Base-by-base conservation (phyloP, 169 alveolate species). In the Plasmodium adleri region DNA sequence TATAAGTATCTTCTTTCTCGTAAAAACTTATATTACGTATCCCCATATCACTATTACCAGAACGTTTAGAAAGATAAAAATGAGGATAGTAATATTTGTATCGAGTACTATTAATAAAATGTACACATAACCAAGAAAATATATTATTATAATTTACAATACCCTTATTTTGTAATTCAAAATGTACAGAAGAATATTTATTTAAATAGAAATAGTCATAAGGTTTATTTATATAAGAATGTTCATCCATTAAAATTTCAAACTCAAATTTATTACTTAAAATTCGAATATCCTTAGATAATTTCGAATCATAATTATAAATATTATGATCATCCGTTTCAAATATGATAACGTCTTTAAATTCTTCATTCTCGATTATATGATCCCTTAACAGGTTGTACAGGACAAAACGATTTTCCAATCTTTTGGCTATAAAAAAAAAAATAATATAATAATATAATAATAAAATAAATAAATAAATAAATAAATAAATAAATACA, bases 121-220 rank as follows among this genome's bases (percentile, higher is more conserved):
- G 66, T 52, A 15, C 49, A 39, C 71, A 76, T 66, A 76, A 59
- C 89, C 89, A 76, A 6, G 89, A 9, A 58, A 64, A 64, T 50
- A 76, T 47, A 59, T 64, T 64, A 47, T 63, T 49, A 45, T 49
- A 76, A 59, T 63, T 76, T 22, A 76, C 49, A n/a, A 76, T 58
- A 56, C 74, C 89, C 67, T 76, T 64, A 64, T 76, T 66, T 50
- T 76, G 89, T 28, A 76, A 68, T 56, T 76, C 89, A 32, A 76
- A 64, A 17, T 76, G 89, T 8, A 76, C 45, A 47, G 89, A 39
- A 50, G n/a, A 4, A 28, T 76, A 49, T 1, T 76, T 58, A 49
- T 76, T 76, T 66, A 63, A 20, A 56, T 64, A 66, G 56, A 76
- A 76, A 45, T 76, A 66, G 24, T 64, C 64, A 52, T 49, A 49